Evolutionary conservation across 108 stramenopile species (phyloP), one percentile per base, ranked within the genome.

Genomic region (Discostella pseudostelligera): DNA sequence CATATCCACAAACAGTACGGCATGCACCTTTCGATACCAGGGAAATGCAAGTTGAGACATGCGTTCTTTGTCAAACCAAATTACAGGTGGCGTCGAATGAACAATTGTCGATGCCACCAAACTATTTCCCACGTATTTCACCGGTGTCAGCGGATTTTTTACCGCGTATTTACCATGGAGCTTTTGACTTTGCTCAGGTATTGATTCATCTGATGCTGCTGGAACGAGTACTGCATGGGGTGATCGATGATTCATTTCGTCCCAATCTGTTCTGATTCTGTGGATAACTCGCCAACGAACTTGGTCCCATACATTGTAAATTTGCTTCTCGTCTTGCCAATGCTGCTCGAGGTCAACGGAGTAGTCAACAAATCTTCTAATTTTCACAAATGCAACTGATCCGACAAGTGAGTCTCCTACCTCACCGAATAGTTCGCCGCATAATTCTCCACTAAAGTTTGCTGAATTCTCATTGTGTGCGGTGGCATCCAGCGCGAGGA

Each of bases 1-100:
- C 44, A 83, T 66, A 59, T 85, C 79, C 1, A 90, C 67, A 56
- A 87, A 76, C 17, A 90, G 57, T 1, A 84, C 69, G 10, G 81
- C 84, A 62, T 90, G 88, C n/a, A 72, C 43, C 20, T 72, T 58
- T 44, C 84, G 62, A 25, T 77, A 82, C 39, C 50, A 70, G 43
- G 83, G 68, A 47, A 90, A 86, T 22, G 86, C 86, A 59, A 90
- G 70, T 24, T 84, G 84, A 5, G 83, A 74, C 25, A 78, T 77
- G n/a, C 69, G 46, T 16, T 77, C 72, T 54, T 81, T 73, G 57
- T 90, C 88, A 57, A 83, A 83, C 81, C 82, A 85, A 47, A 90
- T 50, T 9, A 90, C 66, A 8, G 78, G 68, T 9, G 88, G 88
- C 12, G 81, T 76, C 12, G 84, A 54, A 7, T 74, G 65, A 36